Evolutionary conservation across 306 rosid species (phyloP).

Genomic region (Prinsepia uniflora): DNA sequence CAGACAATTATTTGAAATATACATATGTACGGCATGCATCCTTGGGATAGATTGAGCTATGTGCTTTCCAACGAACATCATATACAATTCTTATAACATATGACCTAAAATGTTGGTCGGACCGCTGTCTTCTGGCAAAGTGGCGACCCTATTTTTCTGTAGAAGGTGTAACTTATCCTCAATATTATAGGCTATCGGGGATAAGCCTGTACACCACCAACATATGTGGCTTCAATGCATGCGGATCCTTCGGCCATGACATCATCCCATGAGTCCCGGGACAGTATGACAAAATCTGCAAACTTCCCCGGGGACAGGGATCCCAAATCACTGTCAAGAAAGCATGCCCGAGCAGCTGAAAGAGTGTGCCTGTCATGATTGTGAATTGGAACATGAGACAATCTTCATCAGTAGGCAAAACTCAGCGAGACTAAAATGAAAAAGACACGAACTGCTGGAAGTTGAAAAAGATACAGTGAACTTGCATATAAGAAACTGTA

Average conservation of each 20-base stretch:
- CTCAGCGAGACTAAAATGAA: no score
- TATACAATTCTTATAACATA: no score
- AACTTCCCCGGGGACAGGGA: conserved; percentile 69
- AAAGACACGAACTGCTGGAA: no score
- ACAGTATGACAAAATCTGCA: conserved; percentile 77
- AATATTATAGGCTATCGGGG: conserved; percentile 36
- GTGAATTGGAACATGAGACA: background rate
- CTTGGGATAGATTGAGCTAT: no score
- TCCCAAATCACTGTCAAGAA: conserved; percentile 64
- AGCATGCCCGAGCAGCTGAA: conserved; percentile 79
- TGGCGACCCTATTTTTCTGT: background rate
- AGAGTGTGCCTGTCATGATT: conserved; percentile 58
- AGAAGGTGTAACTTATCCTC: background rate
- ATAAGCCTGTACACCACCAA: conserved; percentile 65
- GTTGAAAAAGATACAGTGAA: no score
- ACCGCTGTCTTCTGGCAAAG: background rate
- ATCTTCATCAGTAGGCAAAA: background rate
- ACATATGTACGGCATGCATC: no score
- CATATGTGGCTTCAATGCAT: conserved; percentile 64
- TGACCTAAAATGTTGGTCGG: background rate
- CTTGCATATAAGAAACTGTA: no score
- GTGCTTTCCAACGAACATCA: no score
- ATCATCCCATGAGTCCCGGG: conserved; percentile 56
- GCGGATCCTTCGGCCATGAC: conserved; percentile 55
- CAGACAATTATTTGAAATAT: no score